Base-by-base conservation (phyloP, 2,329 filamentous ascomycete genomes). In the Plectosphaerella sp. region DNA sequence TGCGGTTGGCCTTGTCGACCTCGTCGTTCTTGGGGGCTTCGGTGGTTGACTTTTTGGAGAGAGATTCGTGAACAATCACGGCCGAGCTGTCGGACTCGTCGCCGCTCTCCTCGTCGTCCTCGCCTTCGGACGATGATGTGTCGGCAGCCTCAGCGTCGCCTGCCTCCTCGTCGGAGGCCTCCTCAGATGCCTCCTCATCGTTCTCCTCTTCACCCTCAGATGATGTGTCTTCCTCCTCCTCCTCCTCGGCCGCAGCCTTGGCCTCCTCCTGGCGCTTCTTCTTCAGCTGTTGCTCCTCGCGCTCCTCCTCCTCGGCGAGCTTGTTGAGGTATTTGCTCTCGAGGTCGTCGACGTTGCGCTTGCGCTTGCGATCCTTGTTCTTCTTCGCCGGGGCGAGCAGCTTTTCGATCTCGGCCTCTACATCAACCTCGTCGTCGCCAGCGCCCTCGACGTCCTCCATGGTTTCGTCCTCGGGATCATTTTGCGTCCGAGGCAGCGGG, bases 1-100 rank as follows among this genome's bases (percentile, higher is more conserved):
- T 99, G 52, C 94, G 88, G 53, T 83, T 82, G 9, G 93, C 89
- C 73, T 96, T 96, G 53, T 95, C 89, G 3, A 95, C 62, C 58
- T 95, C 89, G 20, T 75, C 61, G 20, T 73, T 70, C 22, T 75
- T 61, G 49, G 68, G 47, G 59, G 54, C 72, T 54, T 59, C 72
- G 46, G 61, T 73, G 68, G 77, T 84, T 71, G 73, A 79, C 66
- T 72, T 70, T 50, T 72, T 75, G 58, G 66, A 68, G 39, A 82
- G 73, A 51, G 78, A 83, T 63, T 86, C 84, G 60, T 87, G 84
- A 41, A 80, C 70, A 4, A 77, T 75, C 9, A 70, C 58, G 7
- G 72, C 72, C 20, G 75, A 72, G 14, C 73, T 71, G 4, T 71
- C 65, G 3, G 66, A 66, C 11, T 65, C 64, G 8, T 69, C 65